Base-by-base conservation (phyloP, 2,329 filamentous ascomycete genomes). In the Aspergillus novofumigatus region DNA sequence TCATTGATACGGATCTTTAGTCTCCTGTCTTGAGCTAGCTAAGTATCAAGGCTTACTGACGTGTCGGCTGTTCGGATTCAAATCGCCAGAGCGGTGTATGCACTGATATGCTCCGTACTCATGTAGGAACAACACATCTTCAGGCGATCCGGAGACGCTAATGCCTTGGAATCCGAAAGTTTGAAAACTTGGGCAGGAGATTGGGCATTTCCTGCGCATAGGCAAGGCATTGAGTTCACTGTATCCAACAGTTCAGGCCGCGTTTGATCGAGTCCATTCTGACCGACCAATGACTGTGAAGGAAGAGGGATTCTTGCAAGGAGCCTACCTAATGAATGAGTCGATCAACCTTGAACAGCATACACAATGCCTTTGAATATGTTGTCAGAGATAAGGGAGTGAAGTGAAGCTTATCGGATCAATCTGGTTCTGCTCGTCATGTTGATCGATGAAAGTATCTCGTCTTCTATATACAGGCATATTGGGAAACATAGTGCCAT, bases 31-130 rank as follows among this genome's bases (percentile, higher is more conserved):
- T 47, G 21, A 1, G 10, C 21, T 47, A 26, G n/a, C 8, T 25
- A 23, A 23, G 21, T 23, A 47, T 47, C 7, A 23, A 21, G 21
- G 10, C 23, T 25, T 11, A 26, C 23, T 47, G 54, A 55, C 55
- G 32, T 38, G 32, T 38, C 14, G 32, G 32, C 14, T 38, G 5
- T 7, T 38, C 32, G 14, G 32, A 17, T 14, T 38, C 14, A 5
- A 38, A 38, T 38, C 32, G 6, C 52, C 11, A 52, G 53, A 23
- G 21, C 42, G 57, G 53, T 59, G 53, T 53, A 51, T 58, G 55
- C 44, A 41, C 41, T n/a, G 26, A 47, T 48, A 23, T 57, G 54
- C 51, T 57, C 49, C 54, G 51, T 58, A 57, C 56, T 49, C 59
- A 52, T 23, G 44, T 47, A 47, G 44, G 44, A 47, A 47, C 44